Evolutionary conservation across 352 stramenopile genomes (phyloP), one percentile per base, ranked within the genome.

Genomic region (Pythium grandisporangium): DNA sequence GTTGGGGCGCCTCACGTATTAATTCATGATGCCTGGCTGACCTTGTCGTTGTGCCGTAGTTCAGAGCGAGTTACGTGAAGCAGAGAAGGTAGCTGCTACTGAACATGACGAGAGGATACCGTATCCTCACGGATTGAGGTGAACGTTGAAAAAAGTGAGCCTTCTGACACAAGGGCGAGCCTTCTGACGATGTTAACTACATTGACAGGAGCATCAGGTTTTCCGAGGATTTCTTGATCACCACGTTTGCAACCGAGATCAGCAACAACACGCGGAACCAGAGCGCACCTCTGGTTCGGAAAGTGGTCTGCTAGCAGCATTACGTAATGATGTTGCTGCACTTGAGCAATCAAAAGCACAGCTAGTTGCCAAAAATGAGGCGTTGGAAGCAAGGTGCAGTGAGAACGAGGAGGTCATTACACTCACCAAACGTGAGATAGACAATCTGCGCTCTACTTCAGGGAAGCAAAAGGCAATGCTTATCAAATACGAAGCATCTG

Each of bases 401-500:
- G 41, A 51, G 13, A 39, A 47, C 30, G 29, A 61, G 11, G 35
- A 55, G 6, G 32, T 21, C 7, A 49, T 41, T 5, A n/a, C 41
- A n/a, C 4, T 23, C 1, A 32, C 62, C 13, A 46, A 45, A 1
- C 11, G 22, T 4, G 39, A 61, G 5, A 16, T 16, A 38, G 33
- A 11, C 13, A 38, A 16, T 38, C 33, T 38, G 13, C 33, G 33
- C 1, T 11, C 13, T 38, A 38, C 33, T 38, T 11, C 19, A 3
- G 5, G 12, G 27, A 13, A 24, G 29, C 26, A 17, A 39, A 38
- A 45, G 21, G 30, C 42, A 11, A 37, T 75, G 2, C 13, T 75
- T 14, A n/a, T 14, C 1, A 69, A 61, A 22, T 72, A 70, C 42
- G 45, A 70, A 48, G 42, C 46, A 19, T 71, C 61, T 25, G 52